Base-by-base conservation (phyloP, 148 eudicot genomes). In the Linanthus parryae region DNA sequence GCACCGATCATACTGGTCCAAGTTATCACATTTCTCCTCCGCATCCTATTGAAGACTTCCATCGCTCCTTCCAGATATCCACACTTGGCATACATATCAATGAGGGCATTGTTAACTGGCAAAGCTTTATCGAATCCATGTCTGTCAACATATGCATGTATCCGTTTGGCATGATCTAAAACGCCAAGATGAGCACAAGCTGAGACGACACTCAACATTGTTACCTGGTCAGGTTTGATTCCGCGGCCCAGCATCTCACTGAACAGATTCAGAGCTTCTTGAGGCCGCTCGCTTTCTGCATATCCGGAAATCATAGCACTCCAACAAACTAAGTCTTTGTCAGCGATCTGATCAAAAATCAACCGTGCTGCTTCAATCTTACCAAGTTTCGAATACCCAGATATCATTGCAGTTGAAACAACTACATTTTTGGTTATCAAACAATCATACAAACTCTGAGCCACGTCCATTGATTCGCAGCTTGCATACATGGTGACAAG, bases 81-180 rank as follows among this genome's bases (percentile, higher is more conserved):
- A 70, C 79, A 78, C 43, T 78, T 78, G 10, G 76, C 83, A 64
- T 78, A 78, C 79, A 78, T 78, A 58, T 67, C 83, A 35, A 78
- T 70, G 12, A 78, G 79, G 22, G 83, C 83, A 33, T 78, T 78
- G 14, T 65, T 70, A 11, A 78, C 52, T 42, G 54, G 70, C 62
- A 78, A 67, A 34, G 62, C 68, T 59, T 36, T 57, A 7, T 74
- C 54, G 53, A 73, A 78, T 50, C 76, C 65, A 44, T 56, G 59
- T 7, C 41, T 31, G 24, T 70, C 41, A 11, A 70, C 71, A 54
- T 51, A 67, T 8, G 7, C 54, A 39, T 78, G 83, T 18, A 67
- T 47, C 61, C 50, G 21, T 30, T 57, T 63, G 24, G 83, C 75
- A 44, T 64, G 57, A 27, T 73, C 67, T 57, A 73, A 27, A 26